Percentiles rank a stretch among this genome's conserved stretches.
Conservation (phyloP, 2,329 filamentous ascomycete species). For the Ramularia endophylla region DNA sequence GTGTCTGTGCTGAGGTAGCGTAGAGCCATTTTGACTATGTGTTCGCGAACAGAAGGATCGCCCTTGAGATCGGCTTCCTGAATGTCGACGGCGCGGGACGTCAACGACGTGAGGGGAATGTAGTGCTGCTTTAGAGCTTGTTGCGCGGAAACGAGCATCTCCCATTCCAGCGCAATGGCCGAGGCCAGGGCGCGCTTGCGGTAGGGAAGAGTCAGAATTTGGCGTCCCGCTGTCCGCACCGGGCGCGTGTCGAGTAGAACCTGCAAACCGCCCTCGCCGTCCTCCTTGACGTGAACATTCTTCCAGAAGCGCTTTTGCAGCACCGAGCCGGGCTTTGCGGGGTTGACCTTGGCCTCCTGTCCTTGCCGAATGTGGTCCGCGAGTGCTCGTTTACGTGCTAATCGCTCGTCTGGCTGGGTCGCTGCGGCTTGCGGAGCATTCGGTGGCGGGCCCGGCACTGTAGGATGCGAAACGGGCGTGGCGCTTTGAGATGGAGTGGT, state of each 20-base stretch:
- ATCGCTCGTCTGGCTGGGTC: conserved; percentile 42
- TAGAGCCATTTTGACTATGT: conserved; percentile 64
- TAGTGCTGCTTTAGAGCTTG: conserved; percentile 82
- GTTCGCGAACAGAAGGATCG: conserved; percentile 50
- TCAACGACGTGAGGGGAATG: conserved; percentile 81
- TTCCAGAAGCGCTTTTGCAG: conserved; percentile 82
- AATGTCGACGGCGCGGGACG: conserved; percentile 79
- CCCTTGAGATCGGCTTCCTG: conserved; percentile 56
- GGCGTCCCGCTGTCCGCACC: conserved; percentile 69
- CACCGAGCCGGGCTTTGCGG: conserved; percentile 42
- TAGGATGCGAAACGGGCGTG: conserved; percentile 52
- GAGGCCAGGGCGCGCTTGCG: conserved; percentile 76
- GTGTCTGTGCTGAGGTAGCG: conserved; percentile 90
- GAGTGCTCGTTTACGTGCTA: conserved; percentile 46
- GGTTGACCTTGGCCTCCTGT: conserved; percentile 37
- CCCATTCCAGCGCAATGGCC: conserved; percentile 90
- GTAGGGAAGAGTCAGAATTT: conserved; percentile 63
- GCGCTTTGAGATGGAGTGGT: conserved; percentile 41
- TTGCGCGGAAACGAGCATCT: conserved; percentile 70
- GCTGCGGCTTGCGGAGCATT: conserved; percentile 47
- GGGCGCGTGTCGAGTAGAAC: conserved; percentile 73
- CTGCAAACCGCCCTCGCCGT: conserved; percentile 54
- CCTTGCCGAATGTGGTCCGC: conserved; percentile 44
- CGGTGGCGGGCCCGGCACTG: conserved; percentile 55
- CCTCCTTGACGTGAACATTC: conserved; percentile 65